A percentile compares a stretch with the other conserved stretches of the same genome.
Evolutionary conservation across 2,329 filamentous ascomycete species (phyloP).

Genomic region (Colletotrichum nymphaeae): DNA sequence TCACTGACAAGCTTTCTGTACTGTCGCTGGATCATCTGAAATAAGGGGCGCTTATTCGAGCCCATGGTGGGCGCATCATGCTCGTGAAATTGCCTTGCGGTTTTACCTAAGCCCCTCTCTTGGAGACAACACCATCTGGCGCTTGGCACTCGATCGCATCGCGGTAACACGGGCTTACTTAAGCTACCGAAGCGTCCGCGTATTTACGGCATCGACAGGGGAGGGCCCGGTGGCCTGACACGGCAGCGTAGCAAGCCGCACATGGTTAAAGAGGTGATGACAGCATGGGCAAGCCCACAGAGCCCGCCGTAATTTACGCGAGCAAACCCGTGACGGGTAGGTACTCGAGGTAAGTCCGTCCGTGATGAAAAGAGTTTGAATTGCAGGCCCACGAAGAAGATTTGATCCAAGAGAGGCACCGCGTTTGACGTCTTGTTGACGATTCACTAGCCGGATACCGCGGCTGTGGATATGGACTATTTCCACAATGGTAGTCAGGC

Average conservation of each 20-base stretch:
- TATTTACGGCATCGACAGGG: slow-evolving; percentile 27
- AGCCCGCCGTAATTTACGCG: slow-evolving; percentile 25
- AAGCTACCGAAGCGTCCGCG: slow-evolving; percentile 27
- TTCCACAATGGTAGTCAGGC: background rate
- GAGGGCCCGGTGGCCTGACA: slow-evolving; percentile 28
- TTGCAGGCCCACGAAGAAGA: background rate
- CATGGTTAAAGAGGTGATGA: slow-evolving; percentile 27
- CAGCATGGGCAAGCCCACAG: slow-evolving; percentile 25
- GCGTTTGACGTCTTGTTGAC: background rate
- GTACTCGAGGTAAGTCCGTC: background rate
- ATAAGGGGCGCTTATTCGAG: background rate
- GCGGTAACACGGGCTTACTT: slow-evolving; percentile 19
- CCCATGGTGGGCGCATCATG: background rate
- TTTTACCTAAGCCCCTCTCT: background rate
- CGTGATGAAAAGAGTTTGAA: background rate
- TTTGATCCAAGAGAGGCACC: background rate
- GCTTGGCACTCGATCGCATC: slow-evolving; percentile 1
- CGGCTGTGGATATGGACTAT: background rate
- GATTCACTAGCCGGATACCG: background rate
- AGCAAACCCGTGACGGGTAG: background rate
- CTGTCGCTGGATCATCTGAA: background rate
- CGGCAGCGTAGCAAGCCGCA: slow-evolving; percentile 33
- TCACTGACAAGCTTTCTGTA: background rate
- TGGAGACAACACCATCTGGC: background rate
- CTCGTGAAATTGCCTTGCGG: background rate